phyloP scores from a whole-genome alignment of 2,329 filamentous ascomycete genomes.

The Phyllosticta citribraziliensis region DNA sequence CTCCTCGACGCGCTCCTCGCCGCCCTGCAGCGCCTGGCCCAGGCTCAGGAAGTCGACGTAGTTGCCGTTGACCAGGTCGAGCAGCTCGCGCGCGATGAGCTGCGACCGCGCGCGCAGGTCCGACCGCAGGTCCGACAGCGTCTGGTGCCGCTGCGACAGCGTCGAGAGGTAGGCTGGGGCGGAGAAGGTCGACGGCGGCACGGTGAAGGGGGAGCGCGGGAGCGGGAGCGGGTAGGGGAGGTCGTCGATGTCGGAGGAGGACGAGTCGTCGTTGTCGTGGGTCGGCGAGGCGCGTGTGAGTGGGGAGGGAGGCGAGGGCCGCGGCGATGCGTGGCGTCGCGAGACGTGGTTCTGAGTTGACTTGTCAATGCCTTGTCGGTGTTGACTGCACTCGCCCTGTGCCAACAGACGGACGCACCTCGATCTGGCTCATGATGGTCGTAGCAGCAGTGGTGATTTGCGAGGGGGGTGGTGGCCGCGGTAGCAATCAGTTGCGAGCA shows the following conservation, averaged over 20 bases:
- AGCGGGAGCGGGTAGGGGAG: conserved; percentile 57
- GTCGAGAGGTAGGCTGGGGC: conserved; percentile 75
- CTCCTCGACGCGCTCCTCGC: conserved; percentile 85
- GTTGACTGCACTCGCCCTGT: no score
- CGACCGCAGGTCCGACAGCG: conserved; percentile 80
- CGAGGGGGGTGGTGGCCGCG: background rate
- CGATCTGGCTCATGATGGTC: conserved; percentile 9
- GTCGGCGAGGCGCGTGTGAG: background rate
- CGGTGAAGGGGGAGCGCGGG: conserved; percentile 71
- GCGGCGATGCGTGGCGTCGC: background rate
- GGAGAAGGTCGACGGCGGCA: conserved; percentile 54
- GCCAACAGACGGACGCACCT: background rate
- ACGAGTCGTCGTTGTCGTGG: background rate
- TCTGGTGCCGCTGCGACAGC: conserved; percentile 81
- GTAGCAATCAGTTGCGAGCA: no score
- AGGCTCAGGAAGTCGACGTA: conserved; percentile 85
- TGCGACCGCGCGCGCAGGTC: conserved; percentile 76
- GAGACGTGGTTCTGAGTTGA: background rate
- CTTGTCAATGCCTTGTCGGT: no score
- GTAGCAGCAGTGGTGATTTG: background rate
- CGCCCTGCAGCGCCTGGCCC: conserved; percentile 71
- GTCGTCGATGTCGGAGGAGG: background rate
- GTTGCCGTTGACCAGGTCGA: conserved; percentile 92
- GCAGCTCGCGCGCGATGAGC: conserved; percentile 71
- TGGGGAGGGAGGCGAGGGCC: background rate